Conservation (phyloP, 2,329 filamentous ascomycete species). For the Cylindrodendrum hubeiense region DNA sequence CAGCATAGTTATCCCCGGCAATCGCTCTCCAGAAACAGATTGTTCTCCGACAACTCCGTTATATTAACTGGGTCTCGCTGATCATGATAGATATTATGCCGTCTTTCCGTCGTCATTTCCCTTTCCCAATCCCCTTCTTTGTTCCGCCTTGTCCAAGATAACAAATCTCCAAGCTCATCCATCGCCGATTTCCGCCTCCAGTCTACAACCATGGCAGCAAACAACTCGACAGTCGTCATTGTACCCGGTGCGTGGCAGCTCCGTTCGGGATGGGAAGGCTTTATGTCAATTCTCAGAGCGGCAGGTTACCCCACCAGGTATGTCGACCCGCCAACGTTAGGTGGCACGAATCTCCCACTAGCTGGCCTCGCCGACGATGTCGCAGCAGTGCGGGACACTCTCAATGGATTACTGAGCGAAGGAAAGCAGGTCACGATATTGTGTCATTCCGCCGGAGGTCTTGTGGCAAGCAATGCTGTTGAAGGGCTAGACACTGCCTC, state of each 20-base stretch:
- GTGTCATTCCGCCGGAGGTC: conserved; percentile 1
- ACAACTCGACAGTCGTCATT: conserved; percentile 4
- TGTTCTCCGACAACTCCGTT: too few species aligned
- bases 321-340: conserved; percentile 2
- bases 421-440: background rate
- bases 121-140: too few species aligned
- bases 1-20: too few species aligned
- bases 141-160: too few species aligned
- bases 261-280: conserved; percentile 1
- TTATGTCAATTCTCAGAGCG: background rate
- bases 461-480: conserved; percentile 8
- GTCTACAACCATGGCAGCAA: background rate
- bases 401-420: background rate
- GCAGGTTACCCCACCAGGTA: conserved; percentile 2
- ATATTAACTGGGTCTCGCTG: too few species aligned
- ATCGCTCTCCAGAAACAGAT: too few species aligned
- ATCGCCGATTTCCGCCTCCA: too few species aligned
- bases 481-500: background rate
- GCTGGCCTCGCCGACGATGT: conserved; percentile 3
- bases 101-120: too few species aligned
- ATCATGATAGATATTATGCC: too few species aligned
- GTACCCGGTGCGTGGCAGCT: conserved; percentile 13
- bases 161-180: too few species aligned
- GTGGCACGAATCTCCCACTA: conserved; percentile 4
- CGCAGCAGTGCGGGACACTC: background rate